Conservation (phyloP, 768 basidiomycete species). For the Ramaria sp. region DNA sequence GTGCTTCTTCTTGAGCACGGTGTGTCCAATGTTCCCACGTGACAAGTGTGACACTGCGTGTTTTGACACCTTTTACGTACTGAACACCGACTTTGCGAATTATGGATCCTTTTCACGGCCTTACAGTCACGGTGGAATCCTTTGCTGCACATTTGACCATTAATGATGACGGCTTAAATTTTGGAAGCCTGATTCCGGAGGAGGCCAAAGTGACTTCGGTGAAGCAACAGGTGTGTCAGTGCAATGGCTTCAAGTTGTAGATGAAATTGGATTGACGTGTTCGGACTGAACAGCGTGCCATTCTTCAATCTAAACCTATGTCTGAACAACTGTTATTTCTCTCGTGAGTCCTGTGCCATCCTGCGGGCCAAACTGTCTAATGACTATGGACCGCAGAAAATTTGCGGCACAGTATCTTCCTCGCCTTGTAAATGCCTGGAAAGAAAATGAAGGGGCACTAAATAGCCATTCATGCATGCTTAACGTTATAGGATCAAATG, state of each 20-base stretch:
- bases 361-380: too few species aligned
- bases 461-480: not conserved
- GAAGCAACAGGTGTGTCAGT: not conserved
- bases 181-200: not conserved
- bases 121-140: not conserved
- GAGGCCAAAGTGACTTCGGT: not conserved
- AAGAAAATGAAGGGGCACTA: not conserved
- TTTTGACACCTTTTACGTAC: too few species aligned
- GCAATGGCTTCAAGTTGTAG: not conserved
- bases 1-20: too few species aligned
- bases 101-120: not conserved
- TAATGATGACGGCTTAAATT: not conserved
- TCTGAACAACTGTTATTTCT: not conserved
- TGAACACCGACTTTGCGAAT: too few species aligned
- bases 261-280: not conserved
- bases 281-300: not conserved
- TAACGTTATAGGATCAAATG: not conserved
- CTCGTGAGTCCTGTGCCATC: not conserved
- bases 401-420: not conserved
- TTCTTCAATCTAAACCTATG: not conserved
- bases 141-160: not conserved
- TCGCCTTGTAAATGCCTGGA: not conserved
- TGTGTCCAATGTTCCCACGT: too few species aligned
- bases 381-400: not conserved
- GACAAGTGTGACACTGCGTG: too few species aligned